Base-by-base conservation (phyloP, 2,329 filamentous ascomycete species). In the Davidsoniella virescens region DNA sequence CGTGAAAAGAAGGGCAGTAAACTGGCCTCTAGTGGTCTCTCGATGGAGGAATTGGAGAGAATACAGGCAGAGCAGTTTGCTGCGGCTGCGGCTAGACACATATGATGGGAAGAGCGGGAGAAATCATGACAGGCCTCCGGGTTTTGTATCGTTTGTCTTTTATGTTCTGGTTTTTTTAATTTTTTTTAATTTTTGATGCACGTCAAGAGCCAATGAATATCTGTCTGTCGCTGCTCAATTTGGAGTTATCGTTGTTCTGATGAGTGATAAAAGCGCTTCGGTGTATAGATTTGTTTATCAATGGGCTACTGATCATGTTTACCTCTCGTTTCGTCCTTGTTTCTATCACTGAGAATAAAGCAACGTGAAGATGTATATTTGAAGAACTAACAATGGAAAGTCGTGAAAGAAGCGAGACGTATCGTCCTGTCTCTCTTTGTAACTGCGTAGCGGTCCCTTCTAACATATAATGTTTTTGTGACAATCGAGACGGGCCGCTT, bases 1-100 rank as follows among this genome's bases (percentile, higher is more conserved):
- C 84, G 90, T 44, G 92, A 98, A 68, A 94, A 94, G 73, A 94
- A 95, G 67, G 84, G 88, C 56, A 94, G 88, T 65, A 96, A 96
- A 68, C 87, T 96, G 61, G 90, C 94, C 59, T 84, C 92, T 63
- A 94, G 87, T 62, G 90, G 90, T 49, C 75, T 96, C 68, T 84
- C 84, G 0, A 80, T 94, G 62, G 92, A 95, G 58, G 84, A 98
- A 64, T 73, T 98, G 45, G 78, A 92, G 52, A 76, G 82, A 45
- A 78, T 94, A 60, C 92, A 98, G 63, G 82, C 92, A 64, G 87
- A 94, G 64, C 77, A 95, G 57, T 96, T 98, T 65, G 81, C 84
- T 41, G 81, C 79, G 52, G 88, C 87, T 17, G 54, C 54, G n/a
- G 54, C 54, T 23, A 49, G 54, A 44, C 54, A 56, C 42, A 56